Conservation (phyloP, 2,329 filamentous ascomycete genomes). For the Exutisphaerella laricina region DNA sequence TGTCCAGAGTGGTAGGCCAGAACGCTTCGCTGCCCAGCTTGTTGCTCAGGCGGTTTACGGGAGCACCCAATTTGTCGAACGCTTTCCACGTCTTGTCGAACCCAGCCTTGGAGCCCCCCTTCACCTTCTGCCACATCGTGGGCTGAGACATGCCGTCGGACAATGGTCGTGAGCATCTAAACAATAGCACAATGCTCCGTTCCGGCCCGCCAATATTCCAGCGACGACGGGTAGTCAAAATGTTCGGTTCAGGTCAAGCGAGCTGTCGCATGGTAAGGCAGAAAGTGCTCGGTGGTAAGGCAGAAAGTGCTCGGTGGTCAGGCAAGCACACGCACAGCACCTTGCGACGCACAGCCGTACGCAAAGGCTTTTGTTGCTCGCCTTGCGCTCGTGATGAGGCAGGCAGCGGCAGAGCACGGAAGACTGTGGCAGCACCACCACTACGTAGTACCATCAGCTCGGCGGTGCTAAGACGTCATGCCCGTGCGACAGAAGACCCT, state of each 20-base stretch:
- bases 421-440: too few species aligned
- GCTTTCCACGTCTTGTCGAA: slow-evolving; percentile 68
- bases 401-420: too few species aligned
- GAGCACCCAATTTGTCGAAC: slow-evolving; percentile 59
- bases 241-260: too few species aligned
- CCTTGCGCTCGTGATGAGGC: too few species aligned
- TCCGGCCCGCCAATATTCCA: background rate
- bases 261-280: background rate
- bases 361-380: too few species aligned
- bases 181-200: background rate
- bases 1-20: slow-evolving; percentile 79
- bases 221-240: background rate
- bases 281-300: background rate
- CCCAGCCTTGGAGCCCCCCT: slow-evolving; percentile 55
- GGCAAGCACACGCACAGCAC: too few species aligned
- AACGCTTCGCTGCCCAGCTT: slow-evolving; percentile 77
- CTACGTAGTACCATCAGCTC: too few species aligned
- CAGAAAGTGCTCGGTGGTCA: too few species aligned
- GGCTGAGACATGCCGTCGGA: slow-evolving; percentile 18
- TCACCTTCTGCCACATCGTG: slow-evolving; percentile 51
- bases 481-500: too few species aligned
- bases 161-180: background rate
- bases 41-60: slow-evolving; percentile 76
- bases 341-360: too few species aligned
- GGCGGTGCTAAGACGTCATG: too few species aligned